Conservation (phyloP, 2,329 filamentous ascomycete genomes). For the Orbilia ellipsospora region DNA sequence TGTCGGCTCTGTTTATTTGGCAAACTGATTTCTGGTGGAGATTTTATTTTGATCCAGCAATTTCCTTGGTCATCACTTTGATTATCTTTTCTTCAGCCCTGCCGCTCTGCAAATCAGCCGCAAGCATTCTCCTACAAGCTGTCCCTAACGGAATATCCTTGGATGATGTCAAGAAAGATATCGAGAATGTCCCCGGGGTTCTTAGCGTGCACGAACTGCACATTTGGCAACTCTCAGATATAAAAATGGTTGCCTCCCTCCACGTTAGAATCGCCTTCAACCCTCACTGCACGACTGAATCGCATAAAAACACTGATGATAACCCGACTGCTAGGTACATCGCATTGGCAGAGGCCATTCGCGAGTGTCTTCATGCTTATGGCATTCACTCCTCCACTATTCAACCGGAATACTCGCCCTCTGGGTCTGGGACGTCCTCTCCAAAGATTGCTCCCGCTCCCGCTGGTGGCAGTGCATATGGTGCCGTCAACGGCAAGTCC, state of each 20-base stretch:
- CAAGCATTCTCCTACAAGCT: constrained; percentile 91
- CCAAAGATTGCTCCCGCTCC: constrained; percentile 60
- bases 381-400: constrained; percentile 98
- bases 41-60: constrained; percentile 88
- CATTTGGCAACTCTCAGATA: constrained; percentile 96
- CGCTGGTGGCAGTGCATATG: constrained; percentile 57
- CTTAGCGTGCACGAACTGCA: constrained; percentile 94
- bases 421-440: constrained; percentile 61
- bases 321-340: constrained; percentile 78
- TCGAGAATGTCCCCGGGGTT: constrained; percentile 83
- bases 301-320: constrained; percentile 73
- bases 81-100: constrained; percentile 79
- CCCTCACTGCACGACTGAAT: constrained; percentile 53
- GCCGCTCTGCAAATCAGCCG: constrained; percentile 80
- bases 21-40: constrained; percentile 80
- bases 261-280: constrained; percentile 88
- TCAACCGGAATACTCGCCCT: constrained; percentile 79
- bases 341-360: constrained; percentile 82
- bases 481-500: constrained; percentile 57
- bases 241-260: constrained; percentile 90
- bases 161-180: constrained; percentile 91
- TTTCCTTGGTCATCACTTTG: constrained; percentile 92
- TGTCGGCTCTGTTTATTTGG: constrained; percentile 89
- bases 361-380: constrained; percentile 90
- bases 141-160: constrained; percentile 89